Evolutionary conservation across 805 yeast species (phyloP).

Genomic region (Lipomyces mesembrius): DNA sequence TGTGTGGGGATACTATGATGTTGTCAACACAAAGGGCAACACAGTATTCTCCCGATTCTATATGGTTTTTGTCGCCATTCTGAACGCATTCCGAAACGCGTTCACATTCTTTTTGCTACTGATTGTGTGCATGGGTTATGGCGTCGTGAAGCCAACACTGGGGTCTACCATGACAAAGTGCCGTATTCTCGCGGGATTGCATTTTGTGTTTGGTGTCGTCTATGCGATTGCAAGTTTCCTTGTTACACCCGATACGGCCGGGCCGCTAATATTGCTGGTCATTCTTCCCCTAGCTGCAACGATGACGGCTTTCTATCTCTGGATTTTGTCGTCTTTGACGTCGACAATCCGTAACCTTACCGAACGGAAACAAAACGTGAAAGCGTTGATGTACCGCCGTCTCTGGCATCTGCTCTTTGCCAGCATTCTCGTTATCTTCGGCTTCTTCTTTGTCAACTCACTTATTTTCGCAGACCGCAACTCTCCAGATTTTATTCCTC

Average conservation of each 20-base stretch:
- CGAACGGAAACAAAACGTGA: conserved; percentile 89
- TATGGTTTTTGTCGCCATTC: conserved; percentile 73
- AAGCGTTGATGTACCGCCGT: conserved; percentile 81
- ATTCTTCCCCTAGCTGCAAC: conserved; percentile 74
- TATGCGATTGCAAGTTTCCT: conserved; percentile 60
- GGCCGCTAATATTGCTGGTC: conserved; percentile 58
- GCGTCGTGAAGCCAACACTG: conserved; percentile 82
- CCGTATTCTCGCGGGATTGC: conserved; percentile 60
- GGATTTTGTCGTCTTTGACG: conserved; percentile 73
- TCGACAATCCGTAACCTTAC: conserved; percentile 72
- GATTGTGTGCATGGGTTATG: conserved; percentile 89
- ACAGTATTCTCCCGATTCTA: conserved; percentile 67
- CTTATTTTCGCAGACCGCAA: conserved; percentile 75
- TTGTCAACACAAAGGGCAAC: conserved; percentile 66
- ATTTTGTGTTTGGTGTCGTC: conserved; percentile 59
- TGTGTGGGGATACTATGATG: conserved; percentile 89
- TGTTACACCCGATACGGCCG: conserved; percentile 53
- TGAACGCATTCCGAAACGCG: conserved; percentile 81
- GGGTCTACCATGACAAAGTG: conserved; percentile 78
- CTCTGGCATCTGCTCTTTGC: conserved; percentile 74
- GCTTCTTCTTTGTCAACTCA: conserved; percentile 71
- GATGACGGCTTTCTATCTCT: conserved; percentile 71
- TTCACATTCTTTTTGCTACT: conserved; percentile 86
- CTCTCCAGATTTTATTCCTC: conserved; percentile 74
- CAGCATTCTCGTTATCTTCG: conserved; percentile 70